phyloP scores from a whole-genome alignment of 805 yeast genomes.

The Candida khao-thaluensis region DNA sequence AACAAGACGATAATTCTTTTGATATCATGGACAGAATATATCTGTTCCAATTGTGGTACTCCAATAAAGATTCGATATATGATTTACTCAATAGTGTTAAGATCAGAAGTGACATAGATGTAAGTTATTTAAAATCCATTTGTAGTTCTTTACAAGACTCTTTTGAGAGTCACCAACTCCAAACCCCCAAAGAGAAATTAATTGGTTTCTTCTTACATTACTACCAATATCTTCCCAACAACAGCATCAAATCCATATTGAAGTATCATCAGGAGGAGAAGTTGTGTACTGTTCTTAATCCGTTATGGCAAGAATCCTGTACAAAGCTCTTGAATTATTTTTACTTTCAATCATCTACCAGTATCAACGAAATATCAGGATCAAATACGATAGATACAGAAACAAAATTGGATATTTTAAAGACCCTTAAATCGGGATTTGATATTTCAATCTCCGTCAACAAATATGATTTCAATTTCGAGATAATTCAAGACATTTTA shows the following conservation, averaged over 20 bases:
- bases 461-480: slow-evolving; percentile 29
- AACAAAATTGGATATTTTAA: slow-evolving; percentile 31
- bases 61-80: slow-evolving; percentile 38
- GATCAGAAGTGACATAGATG: slow-evolving; percentile 27
- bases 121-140: slow-evolving; percentile 32
- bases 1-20: slow-evolving; percentile 19
- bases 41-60: slow-evolving; percentile 43
- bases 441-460: slow-evolving; percentile 30
- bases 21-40: slow-evolving; percentile 21
- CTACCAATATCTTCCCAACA: slow-evolving; percentile 35
- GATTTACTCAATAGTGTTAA: slow-evolving; percentile 29
- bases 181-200: slow-evolving; percentile 44
- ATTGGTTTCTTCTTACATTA: slow-evolving; percentile 41
- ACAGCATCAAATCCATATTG: slow-evolving; percentile 44
- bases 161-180: slow-evolving; percentile 31
- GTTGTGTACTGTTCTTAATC: slow-evolving; percentile 52
- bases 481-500: slow-evolving; percentile 33
- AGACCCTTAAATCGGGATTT: slow-evolving; percentile 36
- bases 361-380: background rate
- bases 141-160: slow-evolving; percentile 34
- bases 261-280: slow-evolving; percentile 47
- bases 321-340: slow-evolving; percentile 45
- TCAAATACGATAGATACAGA: slow-evolving; percentile 9
- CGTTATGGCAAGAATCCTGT: slow-evolving; percentile 52
- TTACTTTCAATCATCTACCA: slow-evolving; percentile 19